Evolutionary conservation across 2,329 filamentous ascomycete genomes (phyloP), one percentile per base, ranked within the genome.

Genomic region (Sodiomyces alkalinus): DNA sequence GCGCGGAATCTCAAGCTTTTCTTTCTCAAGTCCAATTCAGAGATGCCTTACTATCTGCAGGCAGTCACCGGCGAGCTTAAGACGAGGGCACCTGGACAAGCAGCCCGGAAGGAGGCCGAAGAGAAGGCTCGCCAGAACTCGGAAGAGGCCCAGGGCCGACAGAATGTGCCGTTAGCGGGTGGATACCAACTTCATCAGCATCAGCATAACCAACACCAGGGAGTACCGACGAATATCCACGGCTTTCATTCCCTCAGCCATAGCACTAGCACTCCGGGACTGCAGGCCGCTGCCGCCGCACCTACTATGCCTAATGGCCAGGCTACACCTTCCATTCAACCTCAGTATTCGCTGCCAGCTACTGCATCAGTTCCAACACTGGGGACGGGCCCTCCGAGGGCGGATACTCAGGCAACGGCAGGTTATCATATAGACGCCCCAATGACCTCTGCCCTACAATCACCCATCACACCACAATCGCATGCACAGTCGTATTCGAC

Each of bases 31-130:
- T 87, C 79, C 12, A 82, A 82, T 29, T 85, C 83, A 5, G 85
- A 93, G 43, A 86, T 93, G 49, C 85, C 85, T 0, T 83, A 80
- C 41, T 90, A 90, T 41, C 56, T 93, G 14, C 76, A 86, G 43
- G 80, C 80, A 17, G 85, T 93, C 8, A 93, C 85, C 0, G 85
- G 85, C 4, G 85, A 93, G 52, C 58, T 93, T 20, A 87, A 90
- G 52, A 92, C 85, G 0, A 62, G 82, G 11, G 81, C 82, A 0
- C 82, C 81, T 0, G 77, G 71, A 2, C 74, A 79, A 45, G 74
- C 74, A n/a, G 73, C 73, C 0, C 59, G 72, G 14, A 77, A 76
- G 38, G 74, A 76, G 44, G 71, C 72, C 1, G 74, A 77, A 43
- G 71, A 76, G 47, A 62, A 68, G 26, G 68, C 68, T 3, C 60